A percentile compares a stretch with the other conserved stretches of the same genome.
Conservation (phyloP, 208 protist species). For the Naegleria lovaniensis region DNA sequence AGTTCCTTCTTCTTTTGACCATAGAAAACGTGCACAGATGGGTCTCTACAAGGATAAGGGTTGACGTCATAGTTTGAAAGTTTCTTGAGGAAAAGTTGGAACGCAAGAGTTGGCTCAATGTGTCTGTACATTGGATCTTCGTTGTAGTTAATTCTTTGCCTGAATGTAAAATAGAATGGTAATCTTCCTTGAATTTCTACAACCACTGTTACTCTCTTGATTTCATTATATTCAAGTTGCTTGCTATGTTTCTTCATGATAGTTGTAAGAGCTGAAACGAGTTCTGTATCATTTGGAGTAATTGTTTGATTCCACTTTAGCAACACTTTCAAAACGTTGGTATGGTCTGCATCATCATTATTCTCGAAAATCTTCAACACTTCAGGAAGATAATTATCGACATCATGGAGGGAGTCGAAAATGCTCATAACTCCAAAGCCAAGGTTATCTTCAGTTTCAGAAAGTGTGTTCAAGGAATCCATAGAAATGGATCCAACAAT, state of each 20-base stretch:
- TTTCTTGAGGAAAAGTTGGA: slow-evolving; percentile 82
- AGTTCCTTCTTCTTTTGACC: slow-evolving; percentile 58
- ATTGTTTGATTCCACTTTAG: neutral
- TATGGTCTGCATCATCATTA: neutral
- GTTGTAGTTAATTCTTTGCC: slow-evolving; percentile 57
- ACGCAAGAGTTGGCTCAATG: slow-evolving; percentile 83
- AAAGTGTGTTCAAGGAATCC: neutral
- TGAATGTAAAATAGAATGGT: slow-evolving; percentile 84
- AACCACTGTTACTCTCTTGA: slow-evolving; percentile 62
- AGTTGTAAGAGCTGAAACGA: neutral
- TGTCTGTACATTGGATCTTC: slow-evolving; percentile 85
- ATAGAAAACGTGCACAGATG: slow-evolving; percentile 81
- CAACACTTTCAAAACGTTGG: neutral
- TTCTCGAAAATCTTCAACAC: neutral
- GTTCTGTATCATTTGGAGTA: neutral
- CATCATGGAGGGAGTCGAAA: neutral
- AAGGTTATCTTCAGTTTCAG: neutral
- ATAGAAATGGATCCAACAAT: slow-evolving; percentile 29
- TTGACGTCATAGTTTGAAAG: slow-evolving; percentile 81
- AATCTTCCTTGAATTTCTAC: slow-evolving; percentile 58
- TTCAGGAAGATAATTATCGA: neutral
- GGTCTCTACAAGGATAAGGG: slow-evolving; percentile 67
- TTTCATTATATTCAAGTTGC: slow-evolving; percentile 35
- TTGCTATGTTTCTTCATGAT: neutral
- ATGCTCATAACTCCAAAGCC: slow-evolving; percentile 7